Conservation (phyloP, 2,329 filamentous ascomycete species). For the Beauveria australis region DNA sequence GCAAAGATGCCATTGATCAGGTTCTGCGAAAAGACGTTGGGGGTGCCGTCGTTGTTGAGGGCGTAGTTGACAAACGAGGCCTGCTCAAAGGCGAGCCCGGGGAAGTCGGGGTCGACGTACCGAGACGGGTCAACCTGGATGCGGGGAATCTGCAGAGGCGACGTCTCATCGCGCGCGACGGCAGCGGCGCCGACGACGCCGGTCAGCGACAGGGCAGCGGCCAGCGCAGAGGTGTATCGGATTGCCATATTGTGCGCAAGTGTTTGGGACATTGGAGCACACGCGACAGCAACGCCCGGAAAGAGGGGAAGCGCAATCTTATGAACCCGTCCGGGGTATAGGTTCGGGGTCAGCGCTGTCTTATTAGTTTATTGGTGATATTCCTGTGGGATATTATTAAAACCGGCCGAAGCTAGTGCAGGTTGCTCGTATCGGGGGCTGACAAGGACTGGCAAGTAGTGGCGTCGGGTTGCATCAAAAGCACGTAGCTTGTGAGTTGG, state of each 20-base stretch:
- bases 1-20: slow-evolving; percentile 25
- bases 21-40: slow-evolving; percentile 26
- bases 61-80: slow-evolving; percentile 7
- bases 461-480: background rate
- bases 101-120: slow-evolving; percentile 4
- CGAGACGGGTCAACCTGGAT: background rate
- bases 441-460: background rate
- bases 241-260: background rate
- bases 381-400: background rate
- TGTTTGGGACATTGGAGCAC: background rate
- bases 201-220: background rate
- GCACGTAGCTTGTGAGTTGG: background rate
- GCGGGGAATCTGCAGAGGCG: background rate
- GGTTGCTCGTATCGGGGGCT: background rate
- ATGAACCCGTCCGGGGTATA: background rate
- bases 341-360: background rate
- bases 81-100: slow-evolving; percentile 1
- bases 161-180: slow-evolving; percentile 1
- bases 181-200: background rate
- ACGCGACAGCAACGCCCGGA: background rate
- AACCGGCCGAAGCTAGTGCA: background rate
- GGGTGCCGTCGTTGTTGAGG: slow-evolving; percentile 19
- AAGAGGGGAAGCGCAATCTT: background rate
- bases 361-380: background rate
- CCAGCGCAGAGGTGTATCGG: background rate